Conservation (phyloP, 805 yeast species). For the Starmerella gropengiesseri region DNA sequence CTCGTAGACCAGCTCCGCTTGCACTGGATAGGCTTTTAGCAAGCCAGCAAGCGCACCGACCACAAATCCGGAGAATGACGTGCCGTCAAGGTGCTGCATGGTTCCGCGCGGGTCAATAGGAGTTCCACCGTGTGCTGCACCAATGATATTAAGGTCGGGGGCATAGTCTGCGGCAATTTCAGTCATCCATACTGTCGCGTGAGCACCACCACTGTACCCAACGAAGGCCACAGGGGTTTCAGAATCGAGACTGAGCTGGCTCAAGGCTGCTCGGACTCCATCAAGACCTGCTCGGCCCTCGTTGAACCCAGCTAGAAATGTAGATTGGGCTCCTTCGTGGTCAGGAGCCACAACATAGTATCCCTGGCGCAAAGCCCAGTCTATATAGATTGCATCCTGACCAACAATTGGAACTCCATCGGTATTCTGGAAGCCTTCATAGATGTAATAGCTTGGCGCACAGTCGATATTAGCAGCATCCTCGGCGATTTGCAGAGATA, state of each 20-base stretch:
- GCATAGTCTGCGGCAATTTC: conserved; percentile 25
- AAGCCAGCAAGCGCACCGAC: conserved; percentile 23
- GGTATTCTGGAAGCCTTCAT: neutral
- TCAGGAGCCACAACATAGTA: conserved; percentile 22
- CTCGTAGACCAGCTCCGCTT: conserved; percentile 9
- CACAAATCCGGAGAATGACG: conserved; percentile 22
- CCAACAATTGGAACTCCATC: neutral
- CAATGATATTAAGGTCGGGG: conserved; percentile 24
- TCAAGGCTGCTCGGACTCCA: conserved; percentile 6
- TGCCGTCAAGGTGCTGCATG: conserved; percentile 16
- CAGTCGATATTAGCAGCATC: neutral
- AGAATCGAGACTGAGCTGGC: neutral
- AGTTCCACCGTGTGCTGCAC: conserved; percentile 18
- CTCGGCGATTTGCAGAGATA: neutral
- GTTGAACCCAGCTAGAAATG: conserved; percentile 25
- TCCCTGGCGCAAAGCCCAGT: conserved; percentile 9
- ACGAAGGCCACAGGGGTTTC: neutral
- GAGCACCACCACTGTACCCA: conserved; percentile 12
- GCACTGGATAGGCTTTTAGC: conserved; percentile 22
- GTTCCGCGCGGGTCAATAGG: conserved; percentile 18
- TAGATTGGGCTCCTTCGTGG: conserved; percentile 27
- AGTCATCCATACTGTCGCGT: conserved; percentile 27
- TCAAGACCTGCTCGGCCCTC: conserved; percentile 20
- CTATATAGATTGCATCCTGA: neutral
- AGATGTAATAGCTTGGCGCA: neutral